phyloP scores from a whole-genome alignment of 306 rosid species.

The Potentilla sterilis region DNA sequence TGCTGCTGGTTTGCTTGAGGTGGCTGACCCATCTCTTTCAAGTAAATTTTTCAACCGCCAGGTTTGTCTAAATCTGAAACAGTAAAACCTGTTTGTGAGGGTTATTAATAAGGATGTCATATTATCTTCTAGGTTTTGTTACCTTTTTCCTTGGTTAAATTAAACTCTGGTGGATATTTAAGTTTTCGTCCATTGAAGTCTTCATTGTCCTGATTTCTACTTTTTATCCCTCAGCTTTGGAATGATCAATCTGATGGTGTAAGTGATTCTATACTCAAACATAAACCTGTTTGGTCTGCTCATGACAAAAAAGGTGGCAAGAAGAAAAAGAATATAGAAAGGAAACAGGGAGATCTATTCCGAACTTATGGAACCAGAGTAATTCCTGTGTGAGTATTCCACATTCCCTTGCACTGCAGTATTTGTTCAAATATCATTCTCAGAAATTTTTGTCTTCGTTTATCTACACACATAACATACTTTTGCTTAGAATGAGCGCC shows the following conservation, averaged over 20 bases:
- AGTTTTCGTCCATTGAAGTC: constrained; percentile 10
- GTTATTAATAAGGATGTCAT: not conserved
- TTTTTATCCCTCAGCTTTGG: constrained; percentile 50
- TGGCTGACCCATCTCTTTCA: constrained; percentile 94
- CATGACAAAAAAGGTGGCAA: constrained; percentile 57
- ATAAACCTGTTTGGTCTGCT: constrained; percentile 92
- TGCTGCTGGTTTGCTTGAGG: constrained; percentile 98
- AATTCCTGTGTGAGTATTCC: constrained; percentile 87
- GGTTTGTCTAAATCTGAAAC: constrained; percentile 32
- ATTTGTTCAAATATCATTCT: constrained; percentile 5
- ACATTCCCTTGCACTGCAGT: constrained; percentile 27
- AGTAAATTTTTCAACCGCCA: constrained; percentile 81
- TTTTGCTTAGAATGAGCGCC: not conserved
- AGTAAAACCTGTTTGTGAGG: not conserved
- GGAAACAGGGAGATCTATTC: constrained; percentile 69
- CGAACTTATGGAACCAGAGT: constrained; percentile 97
- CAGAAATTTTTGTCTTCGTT: not conserved
- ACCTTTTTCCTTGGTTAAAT: not conserved
- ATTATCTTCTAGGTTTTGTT: not conserved
- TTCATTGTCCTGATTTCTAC: constrained; percentile 18
- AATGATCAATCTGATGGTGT: constrained; percentile 61
- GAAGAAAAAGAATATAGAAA: constrained; percentile 52
- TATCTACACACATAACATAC: not conserved
- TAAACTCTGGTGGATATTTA: not conserved
- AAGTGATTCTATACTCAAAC: constrained; percentile 83